Conservation (phyloP, 192 early-diverging fungal species). For the Gonapodya prolifera region DNA sequence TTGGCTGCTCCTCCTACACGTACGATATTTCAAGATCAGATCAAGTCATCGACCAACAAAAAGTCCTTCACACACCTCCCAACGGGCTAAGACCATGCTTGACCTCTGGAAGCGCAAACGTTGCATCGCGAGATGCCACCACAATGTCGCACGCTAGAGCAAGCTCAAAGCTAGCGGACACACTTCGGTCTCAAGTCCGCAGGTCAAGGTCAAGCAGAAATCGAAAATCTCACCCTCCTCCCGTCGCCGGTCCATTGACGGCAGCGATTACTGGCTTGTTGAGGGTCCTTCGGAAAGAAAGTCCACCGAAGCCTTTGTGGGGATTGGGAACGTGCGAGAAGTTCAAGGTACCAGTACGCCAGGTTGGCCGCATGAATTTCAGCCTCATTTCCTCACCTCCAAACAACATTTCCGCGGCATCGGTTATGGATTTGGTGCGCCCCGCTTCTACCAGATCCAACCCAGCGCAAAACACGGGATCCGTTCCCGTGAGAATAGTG, state of each 20-base stretch:
- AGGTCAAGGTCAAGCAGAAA: neutral
- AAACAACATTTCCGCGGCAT: neutral
- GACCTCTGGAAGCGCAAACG: neutral
- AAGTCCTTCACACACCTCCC: neutral
- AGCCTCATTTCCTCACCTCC: neutral
- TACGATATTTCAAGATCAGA: neutral
- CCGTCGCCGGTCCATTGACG: neutral
- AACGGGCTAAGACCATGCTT: neutral
- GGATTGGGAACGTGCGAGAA: too few species aligned
- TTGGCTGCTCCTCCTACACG: neutral
- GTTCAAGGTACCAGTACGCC: too few species aligned
- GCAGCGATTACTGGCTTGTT: conserved; percentile 5
- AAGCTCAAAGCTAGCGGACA: conserved; percentile 5
- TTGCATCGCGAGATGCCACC: neutral
- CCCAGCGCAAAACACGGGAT: neutral
- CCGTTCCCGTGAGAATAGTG: neutral
- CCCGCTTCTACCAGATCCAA: neutral
- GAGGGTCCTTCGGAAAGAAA: neutral
- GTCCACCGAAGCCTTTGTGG: conserved; percentile 2
- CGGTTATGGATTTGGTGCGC: neutral
- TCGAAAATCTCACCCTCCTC: neutral
- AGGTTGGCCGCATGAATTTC: too few species aligned
- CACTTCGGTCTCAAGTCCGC: neutral
- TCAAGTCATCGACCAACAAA: neutral
- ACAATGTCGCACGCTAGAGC: conserved; percentile 1